Evolutionary conservation across 208 protist genomes (phyloP).

Genomic region (Trypanosoma caninum): DNA sequence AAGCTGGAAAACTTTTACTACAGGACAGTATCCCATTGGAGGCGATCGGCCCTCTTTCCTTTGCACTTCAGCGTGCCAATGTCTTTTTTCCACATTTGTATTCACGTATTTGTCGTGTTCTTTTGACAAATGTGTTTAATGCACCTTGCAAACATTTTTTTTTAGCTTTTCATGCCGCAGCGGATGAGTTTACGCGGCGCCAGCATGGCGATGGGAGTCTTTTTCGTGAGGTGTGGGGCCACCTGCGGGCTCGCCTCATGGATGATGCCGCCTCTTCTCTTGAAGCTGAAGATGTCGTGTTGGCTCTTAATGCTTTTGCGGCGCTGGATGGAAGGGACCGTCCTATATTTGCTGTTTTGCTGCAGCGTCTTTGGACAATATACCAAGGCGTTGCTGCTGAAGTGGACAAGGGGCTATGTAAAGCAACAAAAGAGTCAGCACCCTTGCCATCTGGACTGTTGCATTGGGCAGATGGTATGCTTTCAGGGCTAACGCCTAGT

Average conservation of each 20-base stretch:
- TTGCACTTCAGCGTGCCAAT: conserved; percentile 41
- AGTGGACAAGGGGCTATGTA: background rate
- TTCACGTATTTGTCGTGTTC: conserved; percentile 50
- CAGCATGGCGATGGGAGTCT: conserved; percentile 40
- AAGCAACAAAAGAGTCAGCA: conserved; percentile 3
- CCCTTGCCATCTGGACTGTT: conserved; percentile 1
- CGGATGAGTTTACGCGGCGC: conserved; percentile 67
- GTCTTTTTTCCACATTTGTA: conserved; percentile 65
- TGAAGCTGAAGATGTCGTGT: conserved; percentile 31
- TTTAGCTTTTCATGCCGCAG: conserved; percentile 44
- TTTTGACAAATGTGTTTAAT: conserved; percentile 58
- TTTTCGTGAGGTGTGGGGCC: conserved; percentile 81
- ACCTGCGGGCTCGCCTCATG: conserved; percentile 59
- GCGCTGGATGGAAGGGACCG: conserved; percentile 61
- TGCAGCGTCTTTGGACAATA: conserved; percentile 44
- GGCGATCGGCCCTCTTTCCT: conserved; percentile 24
- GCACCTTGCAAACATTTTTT: conserved; percentile 46
- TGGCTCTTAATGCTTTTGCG: conserved; percentile 66
- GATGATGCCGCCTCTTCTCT: conserved; percentile 24
- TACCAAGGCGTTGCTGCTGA: conserved; percentile 13
- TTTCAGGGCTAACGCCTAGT: conserved; percentile 46
- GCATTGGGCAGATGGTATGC: conserved; percentile 26
- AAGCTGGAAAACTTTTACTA: conserved; percentile 13
- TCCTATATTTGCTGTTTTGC: conserved; percentile 55
- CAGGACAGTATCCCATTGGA: conserved; percentile 31